Conservation (phyloP, 2,329 filamentous ascomycete species). For the Beauveria asiatica region DNA sequence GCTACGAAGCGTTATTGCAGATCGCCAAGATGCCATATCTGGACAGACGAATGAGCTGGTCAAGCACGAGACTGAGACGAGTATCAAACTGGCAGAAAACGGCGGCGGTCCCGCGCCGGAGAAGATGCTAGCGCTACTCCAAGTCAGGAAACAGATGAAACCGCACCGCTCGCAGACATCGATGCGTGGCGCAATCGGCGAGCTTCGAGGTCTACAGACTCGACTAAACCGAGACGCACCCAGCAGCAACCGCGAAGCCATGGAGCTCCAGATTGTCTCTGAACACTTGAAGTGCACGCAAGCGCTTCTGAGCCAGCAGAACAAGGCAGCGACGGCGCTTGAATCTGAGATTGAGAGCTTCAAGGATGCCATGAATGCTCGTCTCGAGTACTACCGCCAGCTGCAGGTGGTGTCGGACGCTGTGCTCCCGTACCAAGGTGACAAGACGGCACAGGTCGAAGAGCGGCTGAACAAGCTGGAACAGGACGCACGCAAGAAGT, state of each 20-base stretch:
- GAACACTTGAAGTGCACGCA: constrained; percentile 55
- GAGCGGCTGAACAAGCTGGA: constrained; percentile 22
- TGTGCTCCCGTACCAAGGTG: constrained; percentile 64
- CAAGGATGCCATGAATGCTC: constrained; percentile 69
- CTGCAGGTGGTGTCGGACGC: constrained; percentile 86
- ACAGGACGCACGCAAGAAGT: constrained; percentile 41
- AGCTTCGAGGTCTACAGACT: constrained; percentile 60
- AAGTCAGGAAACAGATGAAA: constrained; percentile 37
- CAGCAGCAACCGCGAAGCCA: constrained; percentile 43
- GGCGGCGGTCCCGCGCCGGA: constrained; percentile 65
- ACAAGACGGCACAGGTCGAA: constrained; percentile 43
- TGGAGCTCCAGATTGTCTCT: constrained; percentile 59
- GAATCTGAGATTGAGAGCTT: constrained; percentile 71
- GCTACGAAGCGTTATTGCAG: constrained; percentile 65
- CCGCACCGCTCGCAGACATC: constrained; percentile 48
- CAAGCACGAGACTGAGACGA: constrained; percentile 59
- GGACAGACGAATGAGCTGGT: constrained; percentile 70
- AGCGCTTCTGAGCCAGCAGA: constrained; percentile 41
- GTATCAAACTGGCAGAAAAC: constrained; percentile 50
- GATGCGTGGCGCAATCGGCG: constrained; percentile 60
- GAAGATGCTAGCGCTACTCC: constrained; percentile 44
- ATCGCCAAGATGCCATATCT: constrained; percentile 67
- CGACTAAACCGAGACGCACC: constrained; percentile 30
- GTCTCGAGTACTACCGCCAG: constrained; percentile 84
- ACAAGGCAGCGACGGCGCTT: constrained; percentile 37